Conservation (phyloP, 1,284 basidiomycete species). For the Cryptococcus wingfieldii region DNA sequence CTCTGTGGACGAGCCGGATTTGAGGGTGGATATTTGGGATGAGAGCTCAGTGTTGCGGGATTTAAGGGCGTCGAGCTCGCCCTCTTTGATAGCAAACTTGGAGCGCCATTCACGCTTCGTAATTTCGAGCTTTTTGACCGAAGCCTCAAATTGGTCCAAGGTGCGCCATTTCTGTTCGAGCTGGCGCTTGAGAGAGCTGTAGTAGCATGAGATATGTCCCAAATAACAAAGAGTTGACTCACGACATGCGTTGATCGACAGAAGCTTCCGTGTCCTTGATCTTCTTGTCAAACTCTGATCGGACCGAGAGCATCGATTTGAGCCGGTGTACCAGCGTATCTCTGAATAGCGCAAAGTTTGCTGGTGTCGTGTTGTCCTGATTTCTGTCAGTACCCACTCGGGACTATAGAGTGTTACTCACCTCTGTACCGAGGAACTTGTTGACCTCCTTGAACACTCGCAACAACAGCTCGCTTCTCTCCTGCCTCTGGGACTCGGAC, state of each 20-base stretch:
- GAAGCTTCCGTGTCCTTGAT: constrained; percentile 70
- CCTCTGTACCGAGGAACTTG: constrained; percentile 83
- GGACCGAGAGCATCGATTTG: constrained; percentile 74
- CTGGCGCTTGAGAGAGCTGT: constrained; percentile 74
- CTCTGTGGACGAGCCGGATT: constrained; percentile 62
- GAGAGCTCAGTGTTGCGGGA: constrained; percentile 70
- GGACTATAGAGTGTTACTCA: constrained; percentile 49
- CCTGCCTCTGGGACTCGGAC: constrained; percentile 83
- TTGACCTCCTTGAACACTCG: constrained; percentile 95
- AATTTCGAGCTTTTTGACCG: constrained; percentile 78
- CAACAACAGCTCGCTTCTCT: constrained; percentile 83
- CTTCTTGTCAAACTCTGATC: constrained; percentile 79
- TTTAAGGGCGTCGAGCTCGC: constrained; percentile 80
- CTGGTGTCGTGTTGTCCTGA: constrained; percentile 48
- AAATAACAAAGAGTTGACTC: constrained; percentile 20
- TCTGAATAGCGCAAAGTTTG: constrained; percentile 81
- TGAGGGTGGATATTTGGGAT: constrained; percentile 64
- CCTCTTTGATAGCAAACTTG: constrained; percentile 75
- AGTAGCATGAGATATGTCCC: background rate
- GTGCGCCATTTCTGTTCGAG: constrained; percentile 85
- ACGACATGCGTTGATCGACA: constrained; percentile 46
- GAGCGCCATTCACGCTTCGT: constrained; percentile 81
- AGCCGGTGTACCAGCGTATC: constrained; percentile 87
- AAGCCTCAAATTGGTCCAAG: constrained; percentile 86
- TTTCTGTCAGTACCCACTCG: background rate